These are phyloP conservation scores for Didymella pinodella DNA, from an alignment of 2,329 filamentous ascomycete genomes.

Conservation along the genomic window DNA sequence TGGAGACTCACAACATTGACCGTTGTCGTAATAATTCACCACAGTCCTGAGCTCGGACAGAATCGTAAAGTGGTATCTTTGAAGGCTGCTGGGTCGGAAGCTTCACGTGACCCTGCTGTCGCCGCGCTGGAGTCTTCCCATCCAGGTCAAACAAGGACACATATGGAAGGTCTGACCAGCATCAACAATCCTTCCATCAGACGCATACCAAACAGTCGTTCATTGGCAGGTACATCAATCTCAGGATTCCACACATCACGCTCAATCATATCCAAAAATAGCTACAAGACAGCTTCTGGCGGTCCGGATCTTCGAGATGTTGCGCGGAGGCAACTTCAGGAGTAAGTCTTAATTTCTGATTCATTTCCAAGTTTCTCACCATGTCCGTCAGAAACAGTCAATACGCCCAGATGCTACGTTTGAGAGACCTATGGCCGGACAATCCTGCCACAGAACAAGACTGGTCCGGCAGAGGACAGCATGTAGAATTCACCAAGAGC, in stretches of 20 bases:
- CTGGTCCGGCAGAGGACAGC: conserved; percentile 18
- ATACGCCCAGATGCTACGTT: neutral
- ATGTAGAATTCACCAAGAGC: conserved; percentile 18
- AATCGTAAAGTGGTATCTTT: neutral
- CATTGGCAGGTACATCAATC: neutral
- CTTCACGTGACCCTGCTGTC: neutral
- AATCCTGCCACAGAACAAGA: neutral
- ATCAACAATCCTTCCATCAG: neutral
- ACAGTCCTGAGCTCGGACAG: neutral
- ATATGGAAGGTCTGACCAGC: neutral
- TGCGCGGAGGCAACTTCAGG: neutral
- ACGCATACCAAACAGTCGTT: neutral
- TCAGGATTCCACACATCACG: neutral
- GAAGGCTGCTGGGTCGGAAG: neutral
- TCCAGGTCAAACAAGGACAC: neutral
- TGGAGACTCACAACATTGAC: neutral
- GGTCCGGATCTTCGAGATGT: neutral
- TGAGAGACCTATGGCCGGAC: neutral
- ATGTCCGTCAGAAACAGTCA: neutral
- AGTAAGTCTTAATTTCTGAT: neutral
- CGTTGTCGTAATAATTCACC: neutral
- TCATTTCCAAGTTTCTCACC: neutral
- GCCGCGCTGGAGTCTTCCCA: neutral
- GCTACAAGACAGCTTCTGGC: neutral
- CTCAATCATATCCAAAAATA: neutral